Conservation (phyloP, 2,329 filamentous ascomycete genomes). For the Aphanocladium album region DNA sequence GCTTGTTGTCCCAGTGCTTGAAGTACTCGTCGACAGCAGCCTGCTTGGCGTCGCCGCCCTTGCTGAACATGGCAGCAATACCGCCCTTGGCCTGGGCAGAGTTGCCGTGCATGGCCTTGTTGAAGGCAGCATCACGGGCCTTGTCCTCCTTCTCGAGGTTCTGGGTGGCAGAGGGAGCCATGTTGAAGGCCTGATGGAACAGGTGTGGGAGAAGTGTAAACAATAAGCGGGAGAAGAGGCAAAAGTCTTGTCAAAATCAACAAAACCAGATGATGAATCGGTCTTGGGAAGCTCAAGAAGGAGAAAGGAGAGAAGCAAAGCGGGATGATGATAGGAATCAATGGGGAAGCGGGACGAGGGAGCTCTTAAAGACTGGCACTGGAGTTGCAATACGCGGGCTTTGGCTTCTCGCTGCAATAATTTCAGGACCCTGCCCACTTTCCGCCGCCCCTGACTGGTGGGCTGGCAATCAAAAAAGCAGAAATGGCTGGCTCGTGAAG, state of each 20-base stretch:
- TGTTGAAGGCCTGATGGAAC: slow-evolving; percentile 31
- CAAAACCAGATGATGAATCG: background rate
- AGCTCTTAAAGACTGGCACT: slow-evolving; percentile 10
- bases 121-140: slow-evolving; percentile 81
- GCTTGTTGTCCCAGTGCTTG: slow-evolving; percentile 92
- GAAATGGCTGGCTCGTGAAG: slow-evolving; percentile 7
- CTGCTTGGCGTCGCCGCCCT: slow-evolving; percentile 70
- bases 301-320: background rate
- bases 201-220: background rate
- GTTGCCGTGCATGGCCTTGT: slow-evolving; percentile 75
- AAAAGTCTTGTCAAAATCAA: background rate
- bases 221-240: background rate
- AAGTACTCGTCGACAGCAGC: slow-evolving; percentile 87
- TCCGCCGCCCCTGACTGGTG: slow-evolving; percentile 13
- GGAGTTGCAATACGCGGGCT: background rate
- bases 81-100: slow-evolving; percentile 67
- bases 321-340: background rate
- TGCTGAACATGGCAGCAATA: slow-evolving; percentile 77
- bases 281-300: background rate
- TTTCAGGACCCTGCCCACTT: slow-evolving; percentile 11
- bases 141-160: slow-evolving; percentile 78
- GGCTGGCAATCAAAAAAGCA: slow-evolving; percentile 9
- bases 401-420: background rate
- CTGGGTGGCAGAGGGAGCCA: slow-evolving; percentile 37
- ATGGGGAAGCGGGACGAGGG: slow-evolving; percentile 9